Evolutionary conservation across 441 rosid species (phyloP).

Genomic region (Adansonia gregorii): DNA sequence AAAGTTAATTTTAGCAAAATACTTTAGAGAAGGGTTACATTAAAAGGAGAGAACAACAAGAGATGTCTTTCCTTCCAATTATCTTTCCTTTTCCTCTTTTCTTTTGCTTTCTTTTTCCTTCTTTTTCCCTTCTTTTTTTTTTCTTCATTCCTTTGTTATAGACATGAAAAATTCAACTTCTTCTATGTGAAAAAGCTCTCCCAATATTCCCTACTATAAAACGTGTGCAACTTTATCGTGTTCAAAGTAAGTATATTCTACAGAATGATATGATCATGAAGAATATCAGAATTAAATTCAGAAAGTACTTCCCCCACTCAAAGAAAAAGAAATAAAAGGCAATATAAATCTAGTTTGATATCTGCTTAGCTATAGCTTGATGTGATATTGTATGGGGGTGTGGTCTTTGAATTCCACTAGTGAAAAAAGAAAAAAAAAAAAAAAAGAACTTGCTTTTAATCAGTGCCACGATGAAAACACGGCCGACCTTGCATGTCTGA

Average conservation of each 20-base stretch:
- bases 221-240: conserved; percentile 31
- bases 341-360: background rate
- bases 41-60: conserved; percentile 58
- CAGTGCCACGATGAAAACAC: conserved; percentile 40
- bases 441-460: conserved; percentile 40
- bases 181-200: conserved; percentile 40
- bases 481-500: conserved; percentile 39
- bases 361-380: conserved; percentile 24
- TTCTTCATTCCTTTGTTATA: conserved; percentile 40
- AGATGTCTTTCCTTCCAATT: conserved; percentile 40
- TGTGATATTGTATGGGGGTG: conserved; percentile 16
- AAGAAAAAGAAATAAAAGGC: background rate
- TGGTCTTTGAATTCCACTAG: conserved; percentile 49
- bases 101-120: background rate
- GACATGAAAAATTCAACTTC: conserved; percentile 38
- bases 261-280: conserved; percentile 23
- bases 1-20: conserved; percentile 41
- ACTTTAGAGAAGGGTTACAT: conserved; percentile 50
- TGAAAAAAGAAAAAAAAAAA: background rate
- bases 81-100: background rate
- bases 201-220: conserved; percentile 24
- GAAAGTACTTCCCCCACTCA: background rate
- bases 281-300: background rate
- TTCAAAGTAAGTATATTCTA: conserved; percentile 39
- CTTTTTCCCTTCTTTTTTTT: background rate